phyloP scores from a whole-genome alignment of 768 basidiomycete species.

The Phanerochaete carnosa region DNA sequence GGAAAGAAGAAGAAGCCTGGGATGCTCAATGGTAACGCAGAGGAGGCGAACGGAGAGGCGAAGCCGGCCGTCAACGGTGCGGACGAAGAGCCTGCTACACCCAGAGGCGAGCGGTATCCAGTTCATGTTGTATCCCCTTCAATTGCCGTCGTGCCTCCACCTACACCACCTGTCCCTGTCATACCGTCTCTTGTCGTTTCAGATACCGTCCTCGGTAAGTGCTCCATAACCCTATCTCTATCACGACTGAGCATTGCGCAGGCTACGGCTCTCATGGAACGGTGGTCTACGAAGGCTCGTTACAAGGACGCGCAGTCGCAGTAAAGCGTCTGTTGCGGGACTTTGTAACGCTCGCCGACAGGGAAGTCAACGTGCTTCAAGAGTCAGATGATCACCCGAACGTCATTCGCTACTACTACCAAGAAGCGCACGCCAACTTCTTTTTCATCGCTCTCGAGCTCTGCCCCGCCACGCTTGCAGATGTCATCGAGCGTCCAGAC shows the following conservation, averaged over 20 bases:
- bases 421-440: conserved; percentile 91
- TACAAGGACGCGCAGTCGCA: conserved; percentile 98
- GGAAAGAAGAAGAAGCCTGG: conserved; percentile 30
- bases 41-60: conserved; percentile 20
- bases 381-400: conserved; percentile 98
- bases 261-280: conserved; percentile 97
- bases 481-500: conserved; percentile 79
- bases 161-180: conserved; percentile 18
- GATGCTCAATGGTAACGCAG: conserved; percentile 14
- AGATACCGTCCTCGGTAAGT: conserved; percentile 69
- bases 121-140: conserved; percentile 9
- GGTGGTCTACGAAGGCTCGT: conserved; percentile 88
- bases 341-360: conserved; percentile 90
- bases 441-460: conserved; percentile 97
- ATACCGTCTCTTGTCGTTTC: conserved; percentile 65
- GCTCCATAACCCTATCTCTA: neutral
- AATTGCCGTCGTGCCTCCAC: conserved; percentile 18
- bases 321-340: conserved; percentile 95
- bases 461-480: conserved; percentile 86
- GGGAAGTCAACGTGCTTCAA: conserved; percentile 92
- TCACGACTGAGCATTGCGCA: conserved; percentile 25
- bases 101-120: conserved; percentile 4
- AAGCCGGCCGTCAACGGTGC: conserved; percentile 8
- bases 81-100: conserved; percentile 11
- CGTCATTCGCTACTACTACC: conserved; percentile 97